Conservation (phyloP, 257 asterid genomes). For the Petunia axillaris region DNA sequence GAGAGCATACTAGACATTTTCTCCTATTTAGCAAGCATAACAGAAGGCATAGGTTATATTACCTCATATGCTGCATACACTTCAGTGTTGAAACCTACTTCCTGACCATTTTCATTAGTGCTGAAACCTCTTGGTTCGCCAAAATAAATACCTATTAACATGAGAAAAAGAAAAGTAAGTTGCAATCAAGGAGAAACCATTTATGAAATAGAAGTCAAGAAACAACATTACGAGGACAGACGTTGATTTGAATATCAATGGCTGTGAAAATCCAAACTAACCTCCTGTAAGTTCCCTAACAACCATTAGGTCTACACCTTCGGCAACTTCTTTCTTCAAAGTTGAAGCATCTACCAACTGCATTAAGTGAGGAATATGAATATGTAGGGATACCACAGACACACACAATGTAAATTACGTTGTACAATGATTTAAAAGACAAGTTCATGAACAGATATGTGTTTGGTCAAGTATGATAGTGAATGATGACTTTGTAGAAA, state of each 20-base stretch:
- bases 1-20: not conserved
- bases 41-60: slow-evolving; percentile 23
- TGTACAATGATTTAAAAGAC: slow-evolving; percentile 10
- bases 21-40: not conserved
- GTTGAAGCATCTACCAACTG: slow-evolving; percentile 98
- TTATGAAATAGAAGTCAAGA: not conserved
- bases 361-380: slow-evolving; percentile 31
- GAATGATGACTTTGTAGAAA: not conserved
- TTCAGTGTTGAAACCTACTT: slow-evolving; percentile 92
- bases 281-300: slow-evolving; percentile 99
- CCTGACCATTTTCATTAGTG: slow-evolving; percentile 80
- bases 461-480: slow-evolving; percentile 10
- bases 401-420: not conserved
- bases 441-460: not conserved
- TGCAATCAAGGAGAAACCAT: not conserved
- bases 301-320: slow-evolving; percentile 98
- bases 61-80: slow-evolving; percentile 90
- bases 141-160: slow-evolving; percentile 79
- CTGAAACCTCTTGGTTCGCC: slow-evolving; percentile 94
- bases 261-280: slow-evolving; percentile 35
- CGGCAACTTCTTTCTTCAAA: slow-evolving; percentile 90
- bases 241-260: not conserved
- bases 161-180: slow-evolving; percentile 13
- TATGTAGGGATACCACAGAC: not conserved
- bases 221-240: not conserved